phyloP scores from a whole-genome alignment of 176 grass and related monocot genomes.

The Puccinellia tenuiflora region DNA sequence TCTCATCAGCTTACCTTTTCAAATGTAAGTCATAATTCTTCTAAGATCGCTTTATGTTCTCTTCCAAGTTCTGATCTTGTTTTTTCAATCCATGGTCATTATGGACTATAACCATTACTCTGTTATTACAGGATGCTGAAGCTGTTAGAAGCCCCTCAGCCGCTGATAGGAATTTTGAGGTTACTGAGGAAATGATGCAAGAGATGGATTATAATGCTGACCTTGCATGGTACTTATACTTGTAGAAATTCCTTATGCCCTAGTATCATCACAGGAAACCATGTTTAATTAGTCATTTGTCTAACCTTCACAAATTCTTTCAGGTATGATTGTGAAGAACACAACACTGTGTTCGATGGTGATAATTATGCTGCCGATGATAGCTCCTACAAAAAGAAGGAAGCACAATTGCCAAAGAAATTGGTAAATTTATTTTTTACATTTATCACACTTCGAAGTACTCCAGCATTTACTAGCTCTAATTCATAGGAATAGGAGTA shows the following conservation, averaged over 20 bases:
- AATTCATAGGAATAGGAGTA: conserved; percentile 4
- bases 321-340: conserved; percentile 99
- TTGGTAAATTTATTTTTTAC: conserved; percentile 50
- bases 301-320: conserved; percentile 26
- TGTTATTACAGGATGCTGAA: conserved; percentile 49
- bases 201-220: conserved; percentile 96
- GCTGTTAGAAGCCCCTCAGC: conserved; percentile 57
- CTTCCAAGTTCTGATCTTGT: conserved; percentile 7
- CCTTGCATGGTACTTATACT: conserved; percentile 67
- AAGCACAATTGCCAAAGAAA: conserved; percentile 77
- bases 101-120: conserved; percentile 4
- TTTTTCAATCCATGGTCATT: not conserved
- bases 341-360: conserved; percentile 80
- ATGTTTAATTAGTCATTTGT: not conserved
- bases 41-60: not conserved
- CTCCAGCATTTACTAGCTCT: conserved; percentile 1
- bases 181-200: conserved; percentile 93
- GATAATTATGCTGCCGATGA: conserved; percentile 78
- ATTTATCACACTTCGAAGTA: not conserved
- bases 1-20: conserved; percentile 64
- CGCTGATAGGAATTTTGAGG: conserved; percentile 54
- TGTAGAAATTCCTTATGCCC: conserved; percentile 1
- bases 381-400: conserved; percentile 75
- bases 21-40: conserved; percentile 44
- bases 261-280: not conserved